Evolutionary conservation across 228 moss, liverwort and hornwort species (phyloP).

Genomic region (Sphagnum magellanicum): DNA sequence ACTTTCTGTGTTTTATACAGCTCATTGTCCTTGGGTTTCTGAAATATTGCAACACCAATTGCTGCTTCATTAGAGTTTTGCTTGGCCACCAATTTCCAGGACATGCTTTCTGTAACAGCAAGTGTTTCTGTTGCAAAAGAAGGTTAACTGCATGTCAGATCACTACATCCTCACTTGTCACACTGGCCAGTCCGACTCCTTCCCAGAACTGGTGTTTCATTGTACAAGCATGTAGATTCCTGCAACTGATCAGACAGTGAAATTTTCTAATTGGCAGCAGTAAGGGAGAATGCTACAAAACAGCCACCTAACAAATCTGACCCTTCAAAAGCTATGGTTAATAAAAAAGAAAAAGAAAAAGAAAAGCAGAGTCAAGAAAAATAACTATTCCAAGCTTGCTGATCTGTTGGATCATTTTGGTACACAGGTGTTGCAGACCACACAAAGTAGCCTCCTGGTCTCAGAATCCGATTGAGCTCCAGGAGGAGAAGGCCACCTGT

Average conservation of each 20-base stretch:
- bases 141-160: no score
- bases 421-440: slow-evolving; percentile 99
- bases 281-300: no score
- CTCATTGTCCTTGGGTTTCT: slow-evolving; percentile 33
- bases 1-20: slow-evolving; percentile 28
- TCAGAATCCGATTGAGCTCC: slow-evolving; percentile 81
- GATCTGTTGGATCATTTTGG: slow-evolving; percentile 36
- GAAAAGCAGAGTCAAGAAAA: neutral
- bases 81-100: slow-evolving; percentile 28
- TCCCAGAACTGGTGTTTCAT: no score
- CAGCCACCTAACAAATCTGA: no score
- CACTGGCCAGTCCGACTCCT: no score
- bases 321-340: no score
- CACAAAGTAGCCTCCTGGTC: slow-evolving; percentile 88
- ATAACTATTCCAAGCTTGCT: slow-evolving; percentile 1
- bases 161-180: no score
- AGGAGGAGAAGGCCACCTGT: slow-evolving; percentile 77
- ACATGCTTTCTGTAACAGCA: slow-evolving; percentile 25
- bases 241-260: no score
- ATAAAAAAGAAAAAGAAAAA: neutral
- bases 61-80: slow-evolving; percentile 12
- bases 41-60: slow-evolving; percentile 44
- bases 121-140: slow-evolving; percentile 15
- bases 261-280: no score
- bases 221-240: no score